Evolutionary conservation across 768 basidiomycete genomes (phyloP).

Genomic region (Cystobasidium ongulense): DNA sequence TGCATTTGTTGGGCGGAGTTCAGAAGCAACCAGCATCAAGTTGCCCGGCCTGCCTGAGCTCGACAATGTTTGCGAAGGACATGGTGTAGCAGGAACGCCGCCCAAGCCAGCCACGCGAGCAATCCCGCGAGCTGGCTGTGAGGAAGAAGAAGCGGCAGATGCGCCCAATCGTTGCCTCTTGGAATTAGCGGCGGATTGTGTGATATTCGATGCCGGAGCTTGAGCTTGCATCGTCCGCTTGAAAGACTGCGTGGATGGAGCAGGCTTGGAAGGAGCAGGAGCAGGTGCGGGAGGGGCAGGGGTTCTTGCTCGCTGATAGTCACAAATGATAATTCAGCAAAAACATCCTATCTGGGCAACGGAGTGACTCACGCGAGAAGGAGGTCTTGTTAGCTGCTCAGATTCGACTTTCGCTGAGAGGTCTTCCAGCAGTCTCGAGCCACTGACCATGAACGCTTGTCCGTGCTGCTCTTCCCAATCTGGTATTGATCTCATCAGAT

Average conservation of each 20-base stretch:
- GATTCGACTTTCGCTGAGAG: constrained; percentile 62
- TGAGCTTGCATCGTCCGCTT: not conserved
- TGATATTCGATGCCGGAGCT: not conserved
- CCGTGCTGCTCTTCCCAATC: constrained; percentile 73
- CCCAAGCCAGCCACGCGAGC: not conserved
- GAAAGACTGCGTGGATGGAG: not conserved
- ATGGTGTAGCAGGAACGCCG: constrained; percentile 5
- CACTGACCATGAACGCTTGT: constrained; percentile 72
- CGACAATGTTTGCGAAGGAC: not conserved
- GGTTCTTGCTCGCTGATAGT: constrained; percentile 9
- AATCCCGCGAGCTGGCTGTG: not conserved
- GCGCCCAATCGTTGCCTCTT: not conserved
- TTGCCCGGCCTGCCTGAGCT: not conserved
- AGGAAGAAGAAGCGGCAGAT: not conserved
- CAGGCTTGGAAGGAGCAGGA: not conserved
- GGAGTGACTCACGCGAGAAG: not conserved
- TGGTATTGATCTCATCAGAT: constrained; percentile 67
- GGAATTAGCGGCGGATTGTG: not conserved
- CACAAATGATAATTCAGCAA: not conserved
- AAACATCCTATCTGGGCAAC: not conserved
- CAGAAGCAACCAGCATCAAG: not conserved
- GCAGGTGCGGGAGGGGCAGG: not conserved
- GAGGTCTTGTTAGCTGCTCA: constrained; percentile 67
- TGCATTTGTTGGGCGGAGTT: not conserved
- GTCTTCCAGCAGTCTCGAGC: constrained; percentile 67